A percentile compares a stretch with the other conserved stretches of the same genome.
phyloP scores from a whole-genome alignment of 2,329 filamentous ascomycete species.

The Aspergillus tanneri region DNA sequence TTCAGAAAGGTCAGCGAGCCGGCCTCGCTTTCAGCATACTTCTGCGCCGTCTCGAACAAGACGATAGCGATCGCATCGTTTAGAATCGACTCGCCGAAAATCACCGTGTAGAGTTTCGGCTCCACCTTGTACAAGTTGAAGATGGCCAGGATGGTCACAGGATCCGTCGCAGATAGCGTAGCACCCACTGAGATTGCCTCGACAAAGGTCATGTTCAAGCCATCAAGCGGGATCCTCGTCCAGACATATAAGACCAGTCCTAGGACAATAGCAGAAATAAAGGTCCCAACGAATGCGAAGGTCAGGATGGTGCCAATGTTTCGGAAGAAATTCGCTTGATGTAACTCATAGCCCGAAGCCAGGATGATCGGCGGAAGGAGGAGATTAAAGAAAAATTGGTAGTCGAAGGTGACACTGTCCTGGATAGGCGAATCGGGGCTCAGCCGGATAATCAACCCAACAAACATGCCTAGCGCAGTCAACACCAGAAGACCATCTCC shows the following conservation, averaged over 20 bases:
- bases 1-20: conserved; percentile 73
- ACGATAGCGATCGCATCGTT: conserved; percentile 99
- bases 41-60: conserved; percentile 94
- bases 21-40: conserved; percentile 73
- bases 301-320: conserved; percentile 97
- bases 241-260: conserved; percentile 86
- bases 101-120: conserved; percentile 96
- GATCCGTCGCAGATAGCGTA: conserved; percentile 93
- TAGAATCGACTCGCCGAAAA: conserved; percentile 96
- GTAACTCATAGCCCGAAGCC: conserved; percentile 92
- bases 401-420: conserved; percentile 92
- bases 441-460: conserved; percentile 82
- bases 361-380: conserved; percentile 98
- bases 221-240: conserved; percentile 81
- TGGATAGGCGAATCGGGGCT: conserved; percentile 80
- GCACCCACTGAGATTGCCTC: conserved; percentile 96
- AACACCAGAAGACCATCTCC: not conserved
- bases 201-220: conserved; percentile 82
- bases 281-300: conserved; percentile 95
- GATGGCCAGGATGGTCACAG: conserved; percentile 95
- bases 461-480: conserved; percentile 73
- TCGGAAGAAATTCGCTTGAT: conserved; percentile 98
- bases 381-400: conserved; percentile 99
- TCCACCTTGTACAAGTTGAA: conserved; percentile 99
- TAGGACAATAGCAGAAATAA: conserved; percentile 93